Conservation (phyloP, 2,329 filamentous ascomycete genomes). For the Alternaria atra region DNA sequence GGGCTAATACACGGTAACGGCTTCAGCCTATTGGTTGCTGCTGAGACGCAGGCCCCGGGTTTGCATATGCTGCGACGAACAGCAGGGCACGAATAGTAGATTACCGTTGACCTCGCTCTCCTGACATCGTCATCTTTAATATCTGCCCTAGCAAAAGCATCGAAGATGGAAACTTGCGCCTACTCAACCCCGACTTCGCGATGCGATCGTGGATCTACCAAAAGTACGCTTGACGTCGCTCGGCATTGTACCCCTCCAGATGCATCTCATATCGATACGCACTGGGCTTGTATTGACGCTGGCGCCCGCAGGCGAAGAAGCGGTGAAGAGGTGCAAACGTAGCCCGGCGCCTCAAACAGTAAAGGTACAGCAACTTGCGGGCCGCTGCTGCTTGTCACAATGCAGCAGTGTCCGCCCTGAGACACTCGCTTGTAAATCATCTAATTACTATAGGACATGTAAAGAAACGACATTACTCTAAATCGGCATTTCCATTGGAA, state of each 20-base stretch:
- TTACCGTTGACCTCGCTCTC: conserved; percentile 21
- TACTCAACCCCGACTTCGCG: conserved; percentile 2
- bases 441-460: conserved; percentile 6
- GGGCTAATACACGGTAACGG: conserved; percentile 32
- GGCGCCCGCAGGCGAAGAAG: conserved; percentile 42
- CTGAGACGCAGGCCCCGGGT: conserved; percentile 35
- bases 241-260: conserved; percentile 34
- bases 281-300: conserved; percentile 23
- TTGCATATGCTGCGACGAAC: conserved; percentile 35
- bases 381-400: conserved; percentile 36
- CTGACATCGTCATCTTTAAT: conserved; percentile 33
- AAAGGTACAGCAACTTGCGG: conserved; percentile 35
- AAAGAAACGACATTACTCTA: conserved; percentile 1
- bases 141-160: conserved; percentile 18
- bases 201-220: conserved; percentile 25
- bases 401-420: conserved; percentile 25
- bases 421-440: conserved; percentile 23
- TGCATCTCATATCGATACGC: conserved; percentile 43
- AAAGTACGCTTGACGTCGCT: conserved; percentile 35
- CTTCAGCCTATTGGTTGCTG: conserved; percentile 37
- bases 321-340: conserved; percentile 47
- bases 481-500: background rate
- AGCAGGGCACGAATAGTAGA: conserved; percentile 36
- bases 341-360: conserved; percentile 30
- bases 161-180: conserved; percentile 5